Percentiles rank a stretch among this genome's conserved stretches.
Conservation (phyloP, 1,284 basidiomycete genomes). For the Athelia sp. region DNA sequence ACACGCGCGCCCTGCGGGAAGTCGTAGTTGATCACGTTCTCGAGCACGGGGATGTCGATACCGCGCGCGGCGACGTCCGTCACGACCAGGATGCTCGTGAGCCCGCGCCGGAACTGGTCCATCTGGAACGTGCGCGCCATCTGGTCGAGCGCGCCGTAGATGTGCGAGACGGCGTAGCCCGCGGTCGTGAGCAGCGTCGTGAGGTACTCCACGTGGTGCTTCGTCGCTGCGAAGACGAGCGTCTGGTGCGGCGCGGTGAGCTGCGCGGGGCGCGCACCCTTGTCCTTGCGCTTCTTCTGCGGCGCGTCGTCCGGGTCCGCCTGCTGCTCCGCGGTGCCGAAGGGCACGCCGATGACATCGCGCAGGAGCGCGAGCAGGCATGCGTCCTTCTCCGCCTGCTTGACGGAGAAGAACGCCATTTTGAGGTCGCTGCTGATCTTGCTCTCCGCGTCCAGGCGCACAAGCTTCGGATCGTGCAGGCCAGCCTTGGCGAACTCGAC, state of each 20-base stretch:
- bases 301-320: conserved; percentile 23
- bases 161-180: conserved; percentile 94
- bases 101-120: conserved; percentile 83
- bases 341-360: conserved; percentile 83
- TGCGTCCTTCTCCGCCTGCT: conserved; percentile 93
- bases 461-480: conserved; percentile 88
- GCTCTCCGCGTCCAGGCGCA: conserved; percentile 92
- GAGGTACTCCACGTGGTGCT: conserved; percentile 98
- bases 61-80: conserved; percentile 98
- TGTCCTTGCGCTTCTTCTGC: conserved; percentile 42
- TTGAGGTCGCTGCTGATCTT: conserved; percentile 93
- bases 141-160: conserved; percentile 96
- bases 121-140: conserved; percentile 88
- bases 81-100: conserved; percentile 86
- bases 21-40: conserved; percentile 97
- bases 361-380: conserved; percentile 82
- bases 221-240: conserved; percentile 95
- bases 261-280: conserved; percentile 46
- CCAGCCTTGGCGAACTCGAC: conserved; percentile 99
- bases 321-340: conserved; percentile 31
- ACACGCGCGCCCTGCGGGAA: conserved; percentile 92
- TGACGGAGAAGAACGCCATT: conserved; percentile 93
- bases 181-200: conserved; percentile 74
- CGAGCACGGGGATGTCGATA: conserved; percentile 91
- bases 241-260: conserved; percentile 82